These are phyloP conservation scores for Amphicarpaea edgeworthii DNA, from an alignment of 306 rosid genomes.

Conservation along the genomic window DNA sequence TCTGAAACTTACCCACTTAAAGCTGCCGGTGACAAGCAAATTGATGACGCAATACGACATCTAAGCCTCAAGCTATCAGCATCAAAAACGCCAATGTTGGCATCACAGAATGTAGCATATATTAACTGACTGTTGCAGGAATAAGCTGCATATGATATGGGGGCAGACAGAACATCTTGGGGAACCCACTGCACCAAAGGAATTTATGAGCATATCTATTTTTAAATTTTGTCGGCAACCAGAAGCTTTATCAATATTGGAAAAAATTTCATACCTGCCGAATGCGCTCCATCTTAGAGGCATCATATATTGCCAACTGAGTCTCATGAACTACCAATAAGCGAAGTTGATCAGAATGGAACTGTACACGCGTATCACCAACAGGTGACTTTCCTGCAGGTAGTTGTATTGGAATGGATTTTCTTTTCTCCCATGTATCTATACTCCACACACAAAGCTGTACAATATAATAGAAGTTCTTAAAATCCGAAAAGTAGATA, in stretches of 20 bases:
- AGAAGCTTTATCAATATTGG: constrained; percentile 17
- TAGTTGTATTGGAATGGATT: constrained; percentile 66
- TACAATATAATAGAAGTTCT: constrained; percentile 39
- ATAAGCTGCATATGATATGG: constrained; percentile 76
- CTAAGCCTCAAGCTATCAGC: constrained; percentile 77
- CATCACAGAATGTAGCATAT: constrained; percentile 73
- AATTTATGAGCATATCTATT: constrained; percentile 33
- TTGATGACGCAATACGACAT: constrained; percentile 82
- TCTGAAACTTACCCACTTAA: constrained; percentile 66
- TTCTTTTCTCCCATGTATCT: constrained; percentile 96
- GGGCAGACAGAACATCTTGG: constrained; percentile 73
- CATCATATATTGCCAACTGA: constrained; percentile 89
- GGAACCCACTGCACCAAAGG: constrained; percentile 84
- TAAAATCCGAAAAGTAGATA: constrained; percentile 35
- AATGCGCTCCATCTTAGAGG: constrained; percentile 85
- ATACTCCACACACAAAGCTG: constrained; percentile 92
- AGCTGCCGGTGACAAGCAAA: constrained; percentile 63
- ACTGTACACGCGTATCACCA: constrained; percentile 86
- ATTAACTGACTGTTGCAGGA: constrained; percentile 80
- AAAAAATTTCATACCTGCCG: constrained; percentile 66
- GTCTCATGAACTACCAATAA: constrained; percentile 82
- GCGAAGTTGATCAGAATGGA: constrained; percentile 78
- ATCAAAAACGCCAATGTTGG: constrained; percentile 84
- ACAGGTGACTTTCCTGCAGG: constrained; percentile 75
- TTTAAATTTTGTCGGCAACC: background rate